Conservation (phyloP, 805 yeast species). For the Groenewaldozyma tartarivorans region DNA sequence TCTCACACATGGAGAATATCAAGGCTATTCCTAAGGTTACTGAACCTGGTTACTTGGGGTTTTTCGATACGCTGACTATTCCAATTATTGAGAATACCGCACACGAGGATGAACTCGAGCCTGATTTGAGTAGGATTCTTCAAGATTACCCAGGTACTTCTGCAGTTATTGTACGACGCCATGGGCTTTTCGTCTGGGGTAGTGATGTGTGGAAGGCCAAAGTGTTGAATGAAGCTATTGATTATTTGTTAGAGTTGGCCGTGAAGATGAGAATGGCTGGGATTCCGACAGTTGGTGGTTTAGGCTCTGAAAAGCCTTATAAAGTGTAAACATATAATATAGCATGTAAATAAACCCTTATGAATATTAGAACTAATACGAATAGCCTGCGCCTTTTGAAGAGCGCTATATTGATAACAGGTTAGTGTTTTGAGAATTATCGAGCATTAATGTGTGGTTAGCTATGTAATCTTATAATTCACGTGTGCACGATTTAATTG, state of each 20-base stretch:
- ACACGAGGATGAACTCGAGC: slow-evolving; percentile 72
- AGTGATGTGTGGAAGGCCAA: slow-evolving; percentile 87
- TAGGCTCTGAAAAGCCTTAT: slow-evolving; percentile 19
- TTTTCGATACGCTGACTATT: slow-evolving; percentile 64
- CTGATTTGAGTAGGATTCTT: slow-evolving; percentile 52
- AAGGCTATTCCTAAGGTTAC: slow-evolving; percentile 74
- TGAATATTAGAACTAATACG: too few relatives aligned
- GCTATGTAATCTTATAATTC: too few relatives aligned
- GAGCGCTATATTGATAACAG: too few relatives aligned
- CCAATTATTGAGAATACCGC: slow-evolving; percentile 91
- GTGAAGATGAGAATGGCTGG: slow-evolving; percentile 70
- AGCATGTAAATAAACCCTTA: too few relatives aligned
- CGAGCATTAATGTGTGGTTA: too few relatives aligned
- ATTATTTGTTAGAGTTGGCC: slow-evolving; percentile 76
- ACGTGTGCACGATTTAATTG: too few relatives aligned
- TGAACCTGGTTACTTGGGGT: slow-evolving; percentile 59
- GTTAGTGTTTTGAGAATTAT: too few relatives aligned
- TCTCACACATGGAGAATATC: slow-evolving; percentile 80
- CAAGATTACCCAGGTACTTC: slow-evolving; percentile 64
- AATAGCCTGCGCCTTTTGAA: too few relatives aligned
- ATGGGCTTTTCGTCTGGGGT: slow-evolving; percentile 97
- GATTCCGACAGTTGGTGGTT: slow-evolving; percentile 30
- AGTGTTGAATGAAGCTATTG: slow-evolving; percentile 85
- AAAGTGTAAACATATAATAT: not conserved
- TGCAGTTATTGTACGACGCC: slow-evolving; percentile 85